Base-by-base conservation (phyloP, 139 green algal genomes). In the Tetradesmus obliquus region DNA sequence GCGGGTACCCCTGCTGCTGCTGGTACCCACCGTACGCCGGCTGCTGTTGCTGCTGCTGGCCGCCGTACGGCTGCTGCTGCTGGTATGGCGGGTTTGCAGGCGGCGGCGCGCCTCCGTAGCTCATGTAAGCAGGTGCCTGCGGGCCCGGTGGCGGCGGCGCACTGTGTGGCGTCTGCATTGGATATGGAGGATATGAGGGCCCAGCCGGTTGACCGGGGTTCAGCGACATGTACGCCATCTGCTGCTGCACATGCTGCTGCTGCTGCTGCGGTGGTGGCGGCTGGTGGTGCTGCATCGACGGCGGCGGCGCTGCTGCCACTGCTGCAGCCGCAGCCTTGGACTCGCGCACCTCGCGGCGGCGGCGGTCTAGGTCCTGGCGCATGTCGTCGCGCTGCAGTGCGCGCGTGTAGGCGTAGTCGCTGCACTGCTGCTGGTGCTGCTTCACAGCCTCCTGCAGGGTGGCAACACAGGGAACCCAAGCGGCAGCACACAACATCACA, bases 401-500 rank as follows among this genome's bases (percentile, higher is more conserved):
- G 54, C 96, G 93, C 54, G 93, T 95, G 90, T 90, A 94, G 57
- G 90, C 91, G 51, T 92, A 95, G 90, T 95, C 97, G 24, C 95
- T 94, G 51, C 93, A 95, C 92, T 99, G 97, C 95, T 99, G 97
- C 87, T 93, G 89, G 92, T 97, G 92, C 22, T 93, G 90, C 17
- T 90, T 93, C 71, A 99, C 97, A 74, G 96, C 95, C 71, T 98
- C 96, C 93, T 97, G 95, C 86, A 93, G 83, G 1, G 80, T 51
- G 32, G 10, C 0, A 24, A 53, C 4, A 55, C 79, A 84, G 2
- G 19, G 45, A 45, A 45, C 32, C 32, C 32, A 8, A 81, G 1
- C 20, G 55, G 32, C 90, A 88, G 0, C 91, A 93, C 8, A 84
- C 3, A 32, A 90, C 66, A 76, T n/a, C 66, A 76, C 17, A 4